Evolutionary conservation across 2,329 filamentous ascomycete species (phyloP).

Genomic region (Clarireedia monteithiana): DNA sequence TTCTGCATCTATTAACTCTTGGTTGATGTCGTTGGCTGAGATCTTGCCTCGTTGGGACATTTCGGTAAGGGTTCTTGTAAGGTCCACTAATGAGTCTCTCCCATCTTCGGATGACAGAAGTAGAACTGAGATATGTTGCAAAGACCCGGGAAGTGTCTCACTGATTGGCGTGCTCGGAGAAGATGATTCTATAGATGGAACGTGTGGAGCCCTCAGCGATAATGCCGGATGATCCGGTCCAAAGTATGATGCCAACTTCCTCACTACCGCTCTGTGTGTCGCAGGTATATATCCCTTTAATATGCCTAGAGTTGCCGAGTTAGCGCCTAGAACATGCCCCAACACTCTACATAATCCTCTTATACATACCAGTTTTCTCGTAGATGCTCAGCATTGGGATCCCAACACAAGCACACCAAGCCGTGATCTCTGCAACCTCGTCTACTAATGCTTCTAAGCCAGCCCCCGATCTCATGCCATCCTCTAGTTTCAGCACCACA

Average conservation of each 20-base stretch:
- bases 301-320: conserved; percentile 49
- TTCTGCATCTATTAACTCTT: conserved; percentile 83
- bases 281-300: conserved; percentile 86
- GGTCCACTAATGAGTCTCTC: conserved; percentile 85
- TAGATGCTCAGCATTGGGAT: conserved; percentile 87
- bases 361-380: conserved; percentile 69
- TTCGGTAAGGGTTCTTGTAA: conserved; percentile 87
- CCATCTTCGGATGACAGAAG: conserved; percentile 85
- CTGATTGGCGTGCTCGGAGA: conserved; percentile 34
- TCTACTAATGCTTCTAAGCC: conserved; percentile 79
- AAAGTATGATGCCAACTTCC: conserved; percentile 82
- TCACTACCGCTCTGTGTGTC: conserved; percentile 69
- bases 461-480: conserved; percentile 59
- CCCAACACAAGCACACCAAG: conserved; percentile 86
- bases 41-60: conserved; percentile 92
- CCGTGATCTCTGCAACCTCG: conserved; percentile 83
- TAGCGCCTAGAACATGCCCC: not conserved
- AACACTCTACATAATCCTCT: too few relatives aligned
- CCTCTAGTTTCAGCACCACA: conserved; percentile 70
- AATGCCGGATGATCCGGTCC: conserved; percentile 66
- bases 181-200: conserved; percentile 48
- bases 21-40: conserved; percentile 70
- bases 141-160: conserved; percentile 30
- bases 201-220: conserved; percentile 64
- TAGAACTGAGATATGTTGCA: conserved; percentile 51